Base-by-base conservation (phyloP, 768 basidiomycete species). In the Chiua virens region DNA sequence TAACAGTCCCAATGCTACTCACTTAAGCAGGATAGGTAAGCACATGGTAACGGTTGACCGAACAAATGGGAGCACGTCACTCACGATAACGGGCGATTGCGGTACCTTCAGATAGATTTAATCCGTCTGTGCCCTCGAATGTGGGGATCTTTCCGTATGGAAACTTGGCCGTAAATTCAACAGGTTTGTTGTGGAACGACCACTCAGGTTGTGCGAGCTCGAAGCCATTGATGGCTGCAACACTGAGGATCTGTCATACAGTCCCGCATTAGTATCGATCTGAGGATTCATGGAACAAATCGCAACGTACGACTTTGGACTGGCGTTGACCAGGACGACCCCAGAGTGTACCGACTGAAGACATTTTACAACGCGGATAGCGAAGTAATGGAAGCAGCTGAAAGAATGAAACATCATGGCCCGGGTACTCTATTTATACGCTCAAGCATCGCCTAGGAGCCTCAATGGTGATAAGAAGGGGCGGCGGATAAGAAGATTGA, bases 51-150 rank as follows among this genome's bases (percentile, higher is more conserved):
- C 18, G 3, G 13, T 23, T 17, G 1, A n/a, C 17, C 0, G 8
- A 17, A 20, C 8, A 14, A 27, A 13, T 5, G 4, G 8, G 13
- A 42, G 17, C 11, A 1, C 22, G 25, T 1, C 14, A 64, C 59
- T 50, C 46, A 61, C 60, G 17, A 35, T 64, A 62, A 18, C 57
- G 60, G 6, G 57, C 63, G 28, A 64, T 64, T 27, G 55, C 21
- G n/a, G 53, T 20, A 1, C 63, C 63, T 40, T 64, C 63, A 9
- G 15, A 44, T 13, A 64, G 15, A 14, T 22, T 60, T 23, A 53
- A 60, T 18, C 60, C 63, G 11, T 64, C 57, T 11, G 35, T 41
- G 5, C 49, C 55, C 37, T 64, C 55, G 8, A 64, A 64, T 1
- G 60, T 32, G 30, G 63, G 63, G 18, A 64, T 54, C 32, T 64